Percentiles rank a stretch among this genome's conserved stretches.
phyloP scores from a whole-genome alignment of 805 yeast species.

The Jamesozyma rosinii region DNA sequence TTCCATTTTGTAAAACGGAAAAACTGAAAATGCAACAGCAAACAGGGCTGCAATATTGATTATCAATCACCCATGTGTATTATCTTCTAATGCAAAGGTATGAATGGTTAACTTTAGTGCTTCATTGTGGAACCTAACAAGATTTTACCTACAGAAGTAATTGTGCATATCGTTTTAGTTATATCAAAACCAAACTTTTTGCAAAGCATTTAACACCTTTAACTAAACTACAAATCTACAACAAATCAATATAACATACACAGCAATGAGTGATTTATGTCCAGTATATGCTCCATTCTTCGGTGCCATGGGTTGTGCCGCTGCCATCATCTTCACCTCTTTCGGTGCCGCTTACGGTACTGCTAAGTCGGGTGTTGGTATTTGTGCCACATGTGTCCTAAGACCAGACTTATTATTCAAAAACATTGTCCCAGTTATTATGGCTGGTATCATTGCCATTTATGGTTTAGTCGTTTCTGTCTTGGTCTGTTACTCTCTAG shows the following conservation, averaged over 20 bases:
- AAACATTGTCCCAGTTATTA: slow-evolving; percentile 92
- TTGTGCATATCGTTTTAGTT: neutral
- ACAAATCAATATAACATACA: neutral
- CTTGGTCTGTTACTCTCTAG: slow-evolving; percentile 79
- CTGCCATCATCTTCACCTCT: slow-evolving; percentile 97
- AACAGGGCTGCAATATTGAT: neutral
- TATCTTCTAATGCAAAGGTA: too few relatives aligned
- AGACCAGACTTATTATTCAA: slow-evolving; percentile 93
- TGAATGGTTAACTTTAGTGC: too few relatives aligned
- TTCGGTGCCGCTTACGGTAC: slow-evolving; percentile 99
- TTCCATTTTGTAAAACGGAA: neutral
- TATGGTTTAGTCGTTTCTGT: slow-evolving; percentile 96
- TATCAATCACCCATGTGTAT: neutral
- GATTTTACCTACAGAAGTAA: neutral
- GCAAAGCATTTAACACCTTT: neutral
- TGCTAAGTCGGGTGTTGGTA: slow-evolving; percentile 98
- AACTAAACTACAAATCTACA: neutral
- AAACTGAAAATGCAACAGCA: neutral
- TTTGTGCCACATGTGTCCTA: slow-evolving; percentile 93
- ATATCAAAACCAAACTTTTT: neutral
- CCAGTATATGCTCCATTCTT: slow-evolving; percentile 72
- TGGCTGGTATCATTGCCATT: slow-evolving; percentile 99
- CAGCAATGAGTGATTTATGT: slow-evolving; percentile 30
- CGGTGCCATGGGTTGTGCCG: slow-evolving; percentile 98
- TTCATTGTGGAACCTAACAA: too few relatives aligned